Evolutionary conservation across 345 rosid genomes (phyloP).

Genomic region (Brassica rapa): DNA sequence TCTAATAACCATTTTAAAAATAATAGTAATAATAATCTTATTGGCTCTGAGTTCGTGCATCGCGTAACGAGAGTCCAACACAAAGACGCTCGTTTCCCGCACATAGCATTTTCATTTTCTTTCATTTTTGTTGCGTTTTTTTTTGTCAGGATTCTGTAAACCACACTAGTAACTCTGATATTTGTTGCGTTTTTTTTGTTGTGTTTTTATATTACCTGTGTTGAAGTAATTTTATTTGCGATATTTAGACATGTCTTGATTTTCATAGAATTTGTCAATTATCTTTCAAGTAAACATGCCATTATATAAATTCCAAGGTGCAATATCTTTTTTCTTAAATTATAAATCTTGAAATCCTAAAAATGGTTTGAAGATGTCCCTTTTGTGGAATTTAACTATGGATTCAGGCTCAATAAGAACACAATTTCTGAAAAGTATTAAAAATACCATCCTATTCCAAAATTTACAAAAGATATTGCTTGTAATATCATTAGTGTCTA

Average conservation of each 20-base stretch:
- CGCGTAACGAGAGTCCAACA: constrained; percentile 4
- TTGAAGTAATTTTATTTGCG: constrained; percentile 6
- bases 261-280: neutral
- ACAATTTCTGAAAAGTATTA: neutral
- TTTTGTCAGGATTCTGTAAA: too few species aligned
- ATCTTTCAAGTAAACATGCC: neutral
- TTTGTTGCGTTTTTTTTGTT: too few species aligned
- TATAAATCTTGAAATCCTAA: neutral
- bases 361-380: neutral
- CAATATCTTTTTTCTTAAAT: neutral
- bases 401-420: neutral
- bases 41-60: constrained; percentile 41
- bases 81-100: constrained; percentile 38
- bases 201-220: neutral
- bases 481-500: too few species aligned
- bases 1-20: neutral
- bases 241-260: neutral
- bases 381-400: neutral
- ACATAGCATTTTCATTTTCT: constrained; percentile 25
- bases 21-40: neutral
- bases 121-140: neutral
- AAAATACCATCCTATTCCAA: too few species aligned
- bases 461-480: neutral
- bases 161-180: too few species aligned
- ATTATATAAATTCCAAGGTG: neutral